A percentile compares a stretch with the other conserved stretches of the same genome.
Conservation (phyloP, 1,139 yeast species). For the Lodderomyces orthopsilosis region DNA sequence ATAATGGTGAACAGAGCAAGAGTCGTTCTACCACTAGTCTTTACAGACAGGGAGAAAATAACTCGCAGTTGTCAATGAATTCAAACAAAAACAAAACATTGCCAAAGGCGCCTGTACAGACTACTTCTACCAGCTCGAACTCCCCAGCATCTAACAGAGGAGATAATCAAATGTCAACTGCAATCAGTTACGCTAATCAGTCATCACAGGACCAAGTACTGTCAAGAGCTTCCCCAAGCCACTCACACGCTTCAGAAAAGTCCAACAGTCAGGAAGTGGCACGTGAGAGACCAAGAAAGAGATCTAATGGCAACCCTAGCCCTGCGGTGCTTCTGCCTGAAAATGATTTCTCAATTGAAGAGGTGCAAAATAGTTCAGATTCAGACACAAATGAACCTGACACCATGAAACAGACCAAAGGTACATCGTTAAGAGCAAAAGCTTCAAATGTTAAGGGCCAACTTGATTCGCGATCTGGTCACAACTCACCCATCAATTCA, state of each 20-base stretch:
- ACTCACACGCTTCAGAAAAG: slow-evolving; percentile 6
- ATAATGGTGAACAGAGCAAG: slow-evolving; percentile 2
- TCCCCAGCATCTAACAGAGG: background rate
- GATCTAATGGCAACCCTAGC: background rate
- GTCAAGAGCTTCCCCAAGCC: slow-evolving; percentile 3
- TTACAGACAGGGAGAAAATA: slow-evolving; percentile 9
- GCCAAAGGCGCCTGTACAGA: slow-evolving; percentile 28
- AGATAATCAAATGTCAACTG: background rate
- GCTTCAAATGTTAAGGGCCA: background rate
- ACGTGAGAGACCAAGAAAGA: background rate
- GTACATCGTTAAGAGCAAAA: slow-evolving; percentile 13
- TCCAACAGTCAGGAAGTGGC: background rate
- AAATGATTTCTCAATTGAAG: slow-evolving; percentile 40
- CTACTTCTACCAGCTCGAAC: background rate
- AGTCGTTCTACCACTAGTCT: slow-evolving; percentile 8
- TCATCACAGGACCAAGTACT: background rate
- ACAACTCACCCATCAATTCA: background rate
- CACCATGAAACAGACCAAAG: slow-evolving; percentile 4
- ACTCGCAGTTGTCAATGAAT: slow-evolving; percentile 16
- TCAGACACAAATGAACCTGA: slow-evolving; percentile 21
- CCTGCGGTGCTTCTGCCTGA: slow-evolving; percentile 9
- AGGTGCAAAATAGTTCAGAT: slow-evolving; percentile 34
- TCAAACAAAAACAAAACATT: slow-evolving; percentile 28
- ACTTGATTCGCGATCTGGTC: background rate
- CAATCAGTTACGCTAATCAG: background rate